These are phyloP conservation scores for Urtica urens DNA, from an alignment of 306 rosid genomes.

Conservation along the genomic window DNA sequence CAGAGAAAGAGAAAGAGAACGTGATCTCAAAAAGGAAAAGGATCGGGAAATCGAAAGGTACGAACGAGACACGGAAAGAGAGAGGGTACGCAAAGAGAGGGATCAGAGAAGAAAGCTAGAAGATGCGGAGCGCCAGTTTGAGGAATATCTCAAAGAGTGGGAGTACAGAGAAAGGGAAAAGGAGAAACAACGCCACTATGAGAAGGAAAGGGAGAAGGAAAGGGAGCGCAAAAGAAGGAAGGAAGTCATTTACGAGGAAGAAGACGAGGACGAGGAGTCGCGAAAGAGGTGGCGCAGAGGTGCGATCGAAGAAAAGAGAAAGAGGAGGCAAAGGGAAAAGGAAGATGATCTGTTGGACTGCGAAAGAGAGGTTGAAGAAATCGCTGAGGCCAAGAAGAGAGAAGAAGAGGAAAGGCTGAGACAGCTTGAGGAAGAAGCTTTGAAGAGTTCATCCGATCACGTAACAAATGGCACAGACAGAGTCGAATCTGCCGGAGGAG, in stretches of 20 bases:
- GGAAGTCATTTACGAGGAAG: constrained; percentile 81
- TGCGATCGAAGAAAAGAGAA: constrained; percentile 79
- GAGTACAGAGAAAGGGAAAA: constrained; percentile 91
- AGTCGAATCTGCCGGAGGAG: constrained; percentile 30
- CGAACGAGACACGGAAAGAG: constrained; percentile 97
- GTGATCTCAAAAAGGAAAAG: constrained; percentile 83
- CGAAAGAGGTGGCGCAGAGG: constrained; percentile 91
- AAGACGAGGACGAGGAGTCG: constrained; percentile 90
- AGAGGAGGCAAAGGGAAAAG: constrained; percentile 75
- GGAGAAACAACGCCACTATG: constrained; percentile 88
- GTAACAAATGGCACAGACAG: constrained; percentile 29
- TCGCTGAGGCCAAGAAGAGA: constrained; percentile 68
- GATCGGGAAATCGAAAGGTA: constrained; percentile 92
- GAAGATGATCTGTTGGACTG: constrained; percentile 78
- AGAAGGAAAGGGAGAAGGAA: constrained; percentile 89
- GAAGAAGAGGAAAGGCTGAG: constrained; percentile 66
- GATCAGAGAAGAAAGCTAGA: constrained; percentile 86
- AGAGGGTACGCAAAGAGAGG: constrained; percentile 85
- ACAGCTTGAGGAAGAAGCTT: constrained; percentile 46
- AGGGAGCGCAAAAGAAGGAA: constrained; percentile 86
- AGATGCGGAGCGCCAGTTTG: constrained; percentile 84
- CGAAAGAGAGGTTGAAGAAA: constrained; percentile 79
- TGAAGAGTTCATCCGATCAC: constrained; percentile 38
- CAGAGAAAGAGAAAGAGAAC: constrained; percentile 79
- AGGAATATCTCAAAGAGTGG: constrained; percentile 82